Base-by-base conservation (phyloP, 2,329 filamentous ascomycete genomes). In the Aureobasidium musti region DNA sequence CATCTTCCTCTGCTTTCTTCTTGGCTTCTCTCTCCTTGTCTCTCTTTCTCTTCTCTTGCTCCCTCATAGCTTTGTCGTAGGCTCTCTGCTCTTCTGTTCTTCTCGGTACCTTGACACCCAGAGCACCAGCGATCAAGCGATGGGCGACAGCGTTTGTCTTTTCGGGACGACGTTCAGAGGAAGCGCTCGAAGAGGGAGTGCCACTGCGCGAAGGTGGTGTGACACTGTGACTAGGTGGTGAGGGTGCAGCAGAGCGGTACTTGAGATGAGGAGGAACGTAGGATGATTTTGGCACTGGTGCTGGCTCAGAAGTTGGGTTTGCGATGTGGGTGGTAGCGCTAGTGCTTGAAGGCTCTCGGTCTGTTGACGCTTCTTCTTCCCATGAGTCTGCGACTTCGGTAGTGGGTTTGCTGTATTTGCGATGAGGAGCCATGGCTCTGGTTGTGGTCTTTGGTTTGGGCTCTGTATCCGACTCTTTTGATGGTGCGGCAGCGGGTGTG, bases 111-210 rank as follows among this genome's bases (percentile, higher is more conserved):
- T 88, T 87, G 65, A 97, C 86, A 0, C 95, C 95, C 70, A 98
- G 80, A 0, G 91, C 92, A 3, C 90, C 91, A 0, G 92, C 92
- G 76, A 99, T 98, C 86, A 99, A 84, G 67, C 95, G 84, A 69
- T 90, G 86, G 5, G 95, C 95, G 45, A 96, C 92, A 0, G 92
- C 91, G 68, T 96, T 96, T 69, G 93, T 96, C 82, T 97, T 99
- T 79, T 97, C 93, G 0, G 92, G 94, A 45, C 91, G 81, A 66
- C 71, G 68, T 68, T 73, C 66, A 71, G 52, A 52, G 13, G 60
- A 39, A 14, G 60, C 21, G 39, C 33, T 50, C 0, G 85, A 85
- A 71, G 85, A 83, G 23, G 88, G 87, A 0, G 87, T 90, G 0
- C 26, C 41, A 39, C 60, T 43, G 41, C 61, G 68, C n/a, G 41